These are phyloP conservation scores for Phanerodontia chrysosporium DNA, from an alignment of 768 basidiomycete species.

Conservation along the genomic window DNA sequence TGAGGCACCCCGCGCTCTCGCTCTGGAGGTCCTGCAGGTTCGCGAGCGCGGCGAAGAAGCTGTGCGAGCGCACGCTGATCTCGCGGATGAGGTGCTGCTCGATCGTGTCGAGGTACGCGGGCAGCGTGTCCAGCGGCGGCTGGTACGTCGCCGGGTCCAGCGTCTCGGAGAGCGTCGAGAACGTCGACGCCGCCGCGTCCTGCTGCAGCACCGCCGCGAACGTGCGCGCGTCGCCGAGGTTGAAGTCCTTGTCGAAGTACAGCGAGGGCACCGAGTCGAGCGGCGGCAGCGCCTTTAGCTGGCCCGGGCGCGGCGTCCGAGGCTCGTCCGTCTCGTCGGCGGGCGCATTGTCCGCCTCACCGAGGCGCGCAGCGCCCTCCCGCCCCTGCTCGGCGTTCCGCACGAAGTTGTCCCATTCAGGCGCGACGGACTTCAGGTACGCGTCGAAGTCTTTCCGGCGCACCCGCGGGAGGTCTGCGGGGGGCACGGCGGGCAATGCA, in stretches of 20 bases:
- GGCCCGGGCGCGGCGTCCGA: slow-evolving; percentile 26
- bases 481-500: slow-evolving; percentile 62
- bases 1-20: slow-evolving; percentile 80
- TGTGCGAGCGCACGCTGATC: slow-evolving; percentile 83
- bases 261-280: slow-evolving; percentile 74
- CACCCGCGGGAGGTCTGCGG: slow-evolving; percentile 77
- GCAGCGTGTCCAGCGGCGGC: slow-evolving; percentile 83
- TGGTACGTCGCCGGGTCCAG: slow-evolving; percentile 24
- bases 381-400: slow-evolving; percentile 32
- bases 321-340: slow-evolving; percentile 13
- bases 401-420: slow-evolving; percentile 78
- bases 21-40: slow-evolving; percentile 91
- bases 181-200: slow-evolving; percentile 60
- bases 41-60: slow-evolving; percentile 93
- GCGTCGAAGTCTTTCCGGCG: slow-evolving; percentile 79
- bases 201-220: slow-evolving; percentile 57
- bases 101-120: slow-evolving; percentile 87
- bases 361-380: slow-evolving; percentile 29
- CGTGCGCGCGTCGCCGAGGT: slow-evolving; percentile 74
- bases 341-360: not conserved
- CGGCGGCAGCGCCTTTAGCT: slow-evolving; percentile 53
- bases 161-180: slow-evolving; percentile 31
- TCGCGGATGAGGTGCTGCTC: slow-evolving; percentile 94
- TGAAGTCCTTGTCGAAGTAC: slow-evolving; percentile 77
- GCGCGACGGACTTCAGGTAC: slow-evolving; percentile 66